These are phyloP conservation scores for Salpingoeca rosetta DNA, from an alignment of 78 protist species.

Conservation along the genomic window DNA sequence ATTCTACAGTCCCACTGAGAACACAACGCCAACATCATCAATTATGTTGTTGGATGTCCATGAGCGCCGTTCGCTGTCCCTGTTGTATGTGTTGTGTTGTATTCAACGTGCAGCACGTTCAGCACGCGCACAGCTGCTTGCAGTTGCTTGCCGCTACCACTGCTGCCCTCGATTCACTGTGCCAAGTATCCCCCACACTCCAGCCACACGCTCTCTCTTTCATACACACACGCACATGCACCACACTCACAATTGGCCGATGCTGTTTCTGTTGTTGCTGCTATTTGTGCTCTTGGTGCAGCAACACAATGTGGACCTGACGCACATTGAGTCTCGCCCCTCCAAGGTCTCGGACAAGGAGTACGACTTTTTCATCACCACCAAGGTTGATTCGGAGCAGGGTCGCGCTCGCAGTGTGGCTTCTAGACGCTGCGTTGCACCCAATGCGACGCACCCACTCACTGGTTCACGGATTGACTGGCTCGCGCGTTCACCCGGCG, in stretches of 20 bases:
- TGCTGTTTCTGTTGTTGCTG: neutral
- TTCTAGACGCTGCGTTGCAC: neutral
- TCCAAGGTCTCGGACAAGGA: neutral
- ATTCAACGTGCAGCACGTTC: too few species aligned
- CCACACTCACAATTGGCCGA: neutral
- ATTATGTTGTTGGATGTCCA: too few species aligned
- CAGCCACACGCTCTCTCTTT: neutral
- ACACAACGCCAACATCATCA: too few species aligned
- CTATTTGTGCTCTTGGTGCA: too few species aligned
- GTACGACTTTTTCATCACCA: constrained; percentile 19
- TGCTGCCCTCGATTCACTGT: too few species aligned
- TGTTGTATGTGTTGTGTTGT: too few species aligned
- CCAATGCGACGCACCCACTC: neutral
- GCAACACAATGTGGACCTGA: neutral
- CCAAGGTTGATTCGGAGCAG: neutral
- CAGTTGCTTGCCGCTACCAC: too few species aligned
- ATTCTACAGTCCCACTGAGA: too few species aligned
- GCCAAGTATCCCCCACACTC: too few species aligned
- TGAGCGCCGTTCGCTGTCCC: too few species aligned
- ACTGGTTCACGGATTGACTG: neutral
- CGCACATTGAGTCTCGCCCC: constrained; percentile 33
- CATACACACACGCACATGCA: neutral
- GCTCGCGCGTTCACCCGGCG: too few species aligned
- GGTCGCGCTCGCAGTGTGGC: neutral
- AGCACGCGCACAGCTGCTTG: too few species aligned